Base-by-base conservation (phyloP, 2,329 filamentous ascomycete species). In the Cladosporium sp. region DNA sequence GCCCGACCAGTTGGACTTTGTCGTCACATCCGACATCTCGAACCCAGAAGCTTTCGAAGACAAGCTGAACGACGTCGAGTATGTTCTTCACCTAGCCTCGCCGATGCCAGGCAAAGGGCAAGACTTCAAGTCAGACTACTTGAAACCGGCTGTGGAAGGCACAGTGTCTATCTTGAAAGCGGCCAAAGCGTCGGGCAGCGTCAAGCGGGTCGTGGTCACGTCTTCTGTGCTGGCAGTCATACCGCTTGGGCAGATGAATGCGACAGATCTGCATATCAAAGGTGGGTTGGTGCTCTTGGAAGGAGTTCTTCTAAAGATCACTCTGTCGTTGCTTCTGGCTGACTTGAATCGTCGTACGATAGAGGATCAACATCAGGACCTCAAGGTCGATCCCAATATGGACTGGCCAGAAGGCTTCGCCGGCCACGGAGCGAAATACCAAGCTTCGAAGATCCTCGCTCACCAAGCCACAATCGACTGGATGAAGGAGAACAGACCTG, bases 21-120 rank as follows among this genome's bases (percentile, higher is more conserved):
- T 65, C 14, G 60, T 67, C 18, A 63, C 70, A 5, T 68, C 70
- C 2, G 70, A 71, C 10, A 50, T 71, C n/a, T 65, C 53, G 5
- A 35, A 53, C 10, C 28, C 62, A 14, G 64, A 62, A 11, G 66
- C 69, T 74, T 68, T 66, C 46, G 35, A 68, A 16, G 40, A 21
- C 7, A 44, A 29, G 28, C 66, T 77, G 11, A 26, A 72, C 3
- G 69, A 65, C 37, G 73, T 74, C 12, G 65, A 71, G 8, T 70
- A 72, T 57, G 66, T 76, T 58, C 70, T 75, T 44, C 74, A 76
- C 37, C 46, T 76, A 1, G 75, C 75, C 21, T 73, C 74, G 5
- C 73, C 75, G n/a, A 65, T 75, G 60, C 69, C 70, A 5, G 67
- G 66, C 5, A 65, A 58, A 56, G 63, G 56, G 3, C 55, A 65